These are phyloP conservation scores for Dipodascopsis tothii DNA, from an alignment of 805 yeast species.

Conservation along the genomic window DNA sequence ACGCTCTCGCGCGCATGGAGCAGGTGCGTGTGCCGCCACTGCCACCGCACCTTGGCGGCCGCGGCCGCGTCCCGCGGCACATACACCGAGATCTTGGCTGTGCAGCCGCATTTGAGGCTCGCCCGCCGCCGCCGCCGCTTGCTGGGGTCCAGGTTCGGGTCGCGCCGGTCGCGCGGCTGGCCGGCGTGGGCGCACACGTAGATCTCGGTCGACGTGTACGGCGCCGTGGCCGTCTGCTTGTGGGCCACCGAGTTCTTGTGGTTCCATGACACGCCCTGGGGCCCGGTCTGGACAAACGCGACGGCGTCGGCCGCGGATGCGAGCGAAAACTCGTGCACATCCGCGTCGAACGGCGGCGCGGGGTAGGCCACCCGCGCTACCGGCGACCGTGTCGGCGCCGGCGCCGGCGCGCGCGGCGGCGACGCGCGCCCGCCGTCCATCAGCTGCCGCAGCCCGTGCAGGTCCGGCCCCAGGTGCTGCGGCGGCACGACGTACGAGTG, in stretches of 20 bases:
- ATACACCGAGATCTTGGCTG: conserved; percentile 5
- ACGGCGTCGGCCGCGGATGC: background rate
- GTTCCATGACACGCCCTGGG: background rate
- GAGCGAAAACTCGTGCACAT: background rate
- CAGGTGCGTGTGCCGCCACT: conserved; percentile 7
- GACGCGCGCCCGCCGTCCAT: background rate
- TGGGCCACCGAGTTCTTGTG: background rate
- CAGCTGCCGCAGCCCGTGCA: background rate
- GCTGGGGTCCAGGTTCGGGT: conserved; percentile 11
- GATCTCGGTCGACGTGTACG: conserved; percentile 39
- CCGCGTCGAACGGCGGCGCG: background rate
- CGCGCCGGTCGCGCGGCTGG: conserved; percentile 12
- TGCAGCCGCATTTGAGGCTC: conserved; percentile 13
- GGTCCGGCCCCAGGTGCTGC: background rate
- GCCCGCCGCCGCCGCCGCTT: conserved; percentile 8
- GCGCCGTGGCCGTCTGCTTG: background rate
- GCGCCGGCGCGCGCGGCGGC: too few relatives aligned
- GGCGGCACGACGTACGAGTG: background rate
- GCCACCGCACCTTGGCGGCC: background rate
- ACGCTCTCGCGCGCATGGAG: too few relatives aligned
- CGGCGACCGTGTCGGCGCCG: too few relatives aligned
- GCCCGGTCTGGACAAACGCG: background rate
- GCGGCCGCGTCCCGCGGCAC: background rate
- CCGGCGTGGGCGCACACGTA: conserved; percentile 11
- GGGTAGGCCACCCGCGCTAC: too few relatives aligned